phyloP scores from a whole-genome alignment of 345 rosid genomes.

The Ailanthus altissimus region DNA sequence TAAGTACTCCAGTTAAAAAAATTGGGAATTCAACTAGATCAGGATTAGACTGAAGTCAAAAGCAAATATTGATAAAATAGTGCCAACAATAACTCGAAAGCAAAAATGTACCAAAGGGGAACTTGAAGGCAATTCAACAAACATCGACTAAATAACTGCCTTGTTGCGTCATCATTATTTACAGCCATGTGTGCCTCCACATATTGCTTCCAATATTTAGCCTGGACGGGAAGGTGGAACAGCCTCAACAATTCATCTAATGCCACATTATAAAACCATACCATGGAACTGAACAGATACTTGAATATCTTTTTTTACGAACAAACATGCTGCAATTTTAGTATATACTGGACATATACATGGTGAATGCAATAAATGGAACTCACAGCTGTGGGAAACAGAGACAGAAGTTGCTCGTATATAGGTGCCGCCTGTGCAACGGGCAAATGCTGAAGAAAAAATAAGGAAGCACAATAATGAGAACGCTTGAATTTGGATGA shows the following conservation, averaged over 20 bases:
- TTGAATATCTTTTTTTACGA: not conserved
- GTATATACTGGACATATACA: not conserved
- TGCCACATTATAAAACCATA: not conserved
- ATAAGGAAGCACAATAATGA: not conserved
- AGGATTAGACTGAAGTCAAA: not conserved
- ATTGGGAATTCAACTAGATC: slow-evolving; percentile 6
- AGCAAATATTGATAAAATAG: not conserved
- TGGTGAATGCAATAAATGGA: not conserved
- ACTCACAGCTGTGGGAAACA: slow-evolving; percentile 92
- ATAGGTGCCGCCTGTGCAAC: slow-evolving; percentile 72
- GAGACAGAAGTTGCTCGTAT: slow-evolving; percentile 78
- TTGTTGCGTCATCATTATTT: slow-evolving; percentile 88
- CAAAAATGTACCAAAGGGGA: slow-evolving; percentile 75
- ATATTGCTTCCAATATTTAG: slow-evolving; percentile 95
- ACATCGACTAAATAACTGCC: slow-evolving; percentile 89
- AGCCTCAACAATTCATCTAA: not conserved
- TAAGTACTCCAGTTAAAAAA: not conserved
- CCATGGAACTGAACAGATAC: not conserved
- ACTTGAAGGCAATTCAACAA: slow-evolving; percentile 88
- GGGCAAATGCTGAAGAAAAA: slow-evolving; percentile 60
- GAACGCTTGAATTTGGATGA: not conserved
- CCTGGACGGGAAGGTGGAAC: slow-evolving; percentile 47
- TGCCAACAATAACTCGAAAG: not conserved
- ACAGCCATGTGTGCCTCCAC: slow-evolving; percentile 86
- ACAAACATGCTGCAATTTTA: too few species aligned